Base-by-base conservation (phyloP, 192 early-diverging fungal species). In the Rhizophagus sp. region DNA sequence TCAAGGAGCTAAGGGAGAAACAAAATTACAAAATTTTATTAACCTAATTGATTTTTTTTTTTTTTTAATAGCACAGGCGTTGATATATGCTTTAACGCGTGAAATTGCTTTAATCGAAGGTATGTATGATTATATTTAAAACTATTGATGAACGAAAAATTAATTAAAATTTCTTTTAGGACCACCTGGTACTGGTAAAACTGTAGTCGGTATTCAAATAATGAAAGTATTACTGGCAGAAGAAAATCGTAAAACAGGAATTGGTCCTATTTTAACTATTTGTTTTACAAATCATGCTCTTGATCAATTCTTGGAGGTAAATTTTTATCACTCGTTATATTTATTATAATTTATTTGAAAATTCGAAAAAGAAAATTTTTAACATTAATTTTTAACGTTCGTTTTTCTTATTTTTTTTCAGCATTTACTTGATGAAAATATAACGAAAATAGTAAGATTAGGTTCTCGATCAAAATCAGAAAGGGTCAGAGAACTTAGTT, bases 261-360 rank as follows among this genome's bases (percentile, higher is more conserved):
- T 82, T 10, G 83, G 78, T 65, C 90, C 87, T 2, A 86, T 90
- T 34, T 80, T 91, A 3, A 80, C 83, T 34, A 83, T 91, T 27
- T 87, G 86, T 49, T 89, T 85, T 66, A 91, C 90, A 11, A 91
- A 92, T 75, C 90, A 90, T 66, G 91, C 91, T 1, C 75, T 92
- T 11, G 91, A 91, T 64, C 89, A 91, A 75, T 92, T 92, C 73
- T 63, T 92, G 6, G 87, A 88, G 39, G 52, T 47, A 57, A 19
- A 33, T 50, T 73, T 49, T 41, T 8, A 41, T 41, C 7, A 41
- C 39, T 41, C 39, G 39, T 41, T 41, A 41, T 8, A 41, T 9
- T 41, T 8, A 8, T 41, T 41, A 8, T 41, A 41, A 36, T 36
- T n/a, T 4, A 36, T 36, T 36, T 36, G 34, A 36, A 36, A 36